These are phyloP conservation scores for Neurospora pannonica DNA, from an alignment of 495 filamentous ascomycete genomes.

Conservation along the genomic window DNA sequence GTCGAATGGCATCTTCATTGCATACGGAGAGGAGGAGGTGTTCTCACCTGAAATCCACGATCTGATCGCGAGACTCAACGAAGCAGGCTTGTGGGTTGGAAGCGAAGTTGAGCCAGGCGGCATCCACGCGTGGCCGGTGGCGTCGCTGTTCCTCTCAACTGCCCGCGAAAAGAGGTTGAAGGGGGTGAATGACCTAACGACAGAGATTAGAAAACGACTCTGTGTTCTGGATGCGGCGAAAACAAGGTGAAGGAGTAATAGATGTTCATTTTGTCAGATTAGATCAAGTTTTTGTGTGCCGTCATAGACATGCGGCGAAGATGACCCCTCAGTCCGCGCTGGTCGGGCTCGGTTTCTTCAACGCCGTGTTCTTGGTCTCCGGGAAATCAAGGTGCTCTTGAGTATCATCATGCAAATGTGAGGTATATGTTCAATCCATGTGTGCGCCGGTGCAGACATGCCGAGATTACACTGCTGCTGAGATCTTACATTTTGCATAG, in stretches of 20 bases:
- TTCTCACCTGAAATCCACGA: constrained; percentile 53
- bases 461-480: not conserved
- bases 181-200: constrained; percentile 47
- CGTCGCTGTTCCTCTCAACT: constrained; percentile 54
- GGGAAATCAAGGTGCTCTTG: constrained; percentile 29
- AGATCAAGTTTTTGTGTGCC: constrained; percentile 43
- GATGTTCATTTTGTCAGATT: constrained; percentile 33
- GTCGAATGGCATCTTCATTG: constrained; percentile 47
- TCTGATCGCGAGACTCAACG: constrained; percentile 38
- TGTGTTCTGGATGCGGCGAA: constrained; percentile 1
- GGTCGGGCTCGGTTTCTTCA: constrained; percentile 33
- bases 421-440: not conserved
- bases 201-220: constrained; percentile 34
- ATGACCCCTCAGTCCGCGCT: constrained; percentile 34
- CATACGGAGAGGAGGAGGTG: constrained; percentile 64
- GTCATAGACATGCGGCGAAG: constrained; percentile 38
- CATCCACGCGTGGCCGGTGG: constrained; percentile 75
- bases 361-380: constrained; percentile 28
- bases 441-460: not conserved
- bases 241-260: not conserved
- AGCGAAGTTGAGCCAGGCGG: constrained; percentile 46
- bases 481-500: not conserved
- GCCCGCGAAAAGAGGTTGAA: constrained; percentile 43
- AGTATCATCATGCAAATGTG: constrained; percentile 31
- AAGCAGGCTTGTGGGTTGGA: constrained; percentile 36